These are phyloP conservation scores for Trichoderma erinaceum DNA, from an alignment of 495 filamentous ascomycete genomes.

Conservation along the genomic window DNA sequence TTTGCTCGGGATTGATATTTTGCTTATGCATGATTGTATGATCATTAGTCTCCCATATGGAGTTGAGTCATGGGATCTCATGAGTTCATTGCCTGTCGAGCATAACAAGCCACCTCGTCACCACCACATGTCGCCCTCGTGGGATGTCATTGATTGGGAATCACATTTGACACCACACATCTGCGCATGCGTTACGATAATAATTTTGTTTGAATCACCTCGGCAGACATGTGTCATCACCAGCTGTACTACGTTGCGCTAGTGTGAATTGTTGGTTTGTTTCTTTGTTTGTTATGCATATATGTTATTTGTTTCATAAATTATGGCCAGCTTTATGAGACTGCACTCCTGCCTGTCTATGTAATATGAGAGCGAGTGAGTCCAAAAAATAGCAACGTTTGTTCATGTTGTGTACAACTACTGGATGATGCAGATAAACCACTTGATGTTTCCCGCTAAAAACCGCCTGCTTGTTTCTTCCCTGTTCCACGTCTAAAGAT, in stretches of 20 bases:
- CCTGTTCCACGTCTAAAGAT: constrained; percentile 1
- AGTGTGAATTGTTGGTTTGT: not conserved
- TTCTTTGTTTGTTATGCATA: not conserved
- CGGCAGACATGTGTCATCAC: too few relatives aligned
- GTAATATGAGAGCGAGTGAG: not conserved
- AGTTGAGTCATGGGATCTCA: too few relatives aligned
- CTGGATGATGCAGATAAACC: constrained; percentile 3
- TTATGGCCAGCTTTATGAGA: not conserved
- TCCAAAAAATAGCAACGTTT: not conserved
- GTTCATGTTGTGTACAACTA: not conserved
- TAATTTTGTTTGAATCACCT: not conserved
- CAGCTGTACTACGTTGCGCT: not conserved
- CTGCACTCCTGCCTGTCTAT: not conserved
- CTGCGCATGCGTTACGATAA: too few relatives aligned
- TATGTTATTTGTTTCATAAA: constrained; percentile 1
- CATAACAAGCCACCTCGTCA: too few relatives aligned
- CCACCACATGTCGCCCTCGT: too few relatives aligned
- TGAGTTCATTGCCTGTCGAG: too few relatives aligned
- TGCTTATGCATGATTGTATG: too few relatives aligned
- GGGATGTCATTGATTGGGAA: too few relatives aligned
- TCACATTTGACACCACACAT: too few relatives aligned
- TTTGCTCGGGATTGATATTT: too few relatives aligned
- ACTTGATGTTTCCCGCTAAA: constrained; percentile 5
- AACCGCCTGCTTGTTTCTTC: not conserved
- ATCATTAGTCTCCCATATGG: too few relatives aligned